Base-by-base conservation (phyloP, 163 green algal genomes). In the Scenedesmus sp. region DNA sequence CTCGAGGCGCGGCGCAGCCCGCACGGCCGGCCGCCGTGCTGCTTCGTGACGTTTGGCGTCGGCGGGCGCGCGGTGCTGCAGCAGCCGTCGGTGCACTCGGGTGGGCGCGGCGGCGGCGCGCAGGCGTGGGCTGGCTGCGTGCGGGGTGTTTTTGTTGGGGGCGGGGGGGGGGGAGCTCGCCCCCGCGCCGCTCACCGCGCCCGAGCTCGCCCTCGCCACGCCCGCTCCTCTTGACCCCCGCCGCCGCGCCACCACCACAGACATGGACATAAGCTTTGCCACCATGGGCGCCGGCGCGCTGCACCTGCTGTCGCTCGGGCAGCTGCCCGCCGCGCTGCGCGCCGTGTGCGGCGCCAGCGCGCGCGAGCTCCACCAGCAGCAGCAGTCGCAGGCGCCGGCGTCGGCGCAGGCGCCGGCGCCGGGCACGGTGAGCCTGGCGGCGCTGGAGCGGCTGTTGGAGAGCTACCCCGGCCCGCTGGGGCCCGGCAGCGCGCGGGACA, bases 11-110 rank as follows among this genome's bases (percentile, higher is more conserved):
- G 63, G 3, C 51, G 63, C 47, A 75, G 62, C 22, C 74, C 74
- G 9, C 74, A 81, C 31, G 74, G 74, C 10, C 74, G 74, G 53
- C 74, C 74, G 44, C 63, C 63, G 11, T 81, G 74, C 63, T 54
- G 51, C 51, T 66, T 81, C 50, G 74, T 69, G 3, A 63, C 29
- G 51, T 75, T 74, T 66, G 74, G 74, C 11, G 36, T 81, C 14
- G 74, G 74, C 2, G 74, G 74, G 20, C 17, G 63, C 20, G 36
- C 39, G 10, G 63, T 74, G 4, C 11, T 81, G 33, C 34, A 62
- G 63, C 39, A 69, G 63, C 74, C 74, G 11, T 75, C 48, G 44
- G 74, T 73, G 7, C 39, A 65, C 18, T 57, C 74, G 31, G 63
- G 63, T 81, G 51, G 0, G 56, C 15, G 3, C 9, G 10, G 0